These are phyloP conservation scores for Galerina sulciceps DNA, from an alignment of 768 basidiomycete genomes.

Conservation along the genomic window DNA sequence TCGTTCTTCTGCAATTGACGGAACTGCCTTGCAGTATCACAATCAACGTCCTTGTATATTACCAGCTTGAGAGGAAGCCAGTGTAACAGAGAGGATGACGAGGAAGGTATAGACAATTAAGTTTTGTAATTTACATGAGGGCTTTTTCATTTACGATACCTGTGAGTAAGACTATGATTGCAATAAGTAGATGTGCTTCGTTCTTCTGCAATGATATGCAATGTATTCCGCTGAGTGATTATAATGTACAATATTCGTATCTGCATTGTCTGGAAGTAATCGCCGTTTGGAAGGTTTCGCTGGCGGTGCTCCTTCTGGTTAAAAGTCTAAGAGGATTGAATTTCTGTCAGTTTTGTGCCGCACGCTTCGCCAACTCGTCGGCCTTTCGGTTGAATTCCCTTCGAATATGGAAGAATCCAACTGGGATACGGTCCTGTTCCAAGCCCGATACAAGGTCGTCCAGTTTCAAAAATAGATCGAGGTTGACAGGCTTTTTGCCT, in stretches of 20 bases:
- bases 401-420: conserved; percentile 28
- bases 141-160: not conserved
- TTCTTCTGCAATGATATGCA: too few relatives aligned
- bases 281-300: too few relatives aligned
- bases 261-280: too few relatives aligned
- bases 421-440: conserved; percentile 17
- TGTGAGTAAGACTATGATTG: not conserved
- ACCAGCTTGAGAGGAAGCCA: conserved; percentile 22
- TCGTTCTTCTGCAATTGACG: not conserved
- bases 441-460: conserved; percentile 16
- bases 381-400: not conserved
- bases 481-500: conserved; percentile 23
- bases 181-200: too few relatives aligned
- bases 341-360: too few relatives aligned
- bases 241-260: too few relatives aligned
- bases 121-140: not conserved
- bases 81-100: conserved; percentile 5
- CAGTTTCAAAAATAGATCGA: conserved; percentile 31
- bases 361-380: not conserved
- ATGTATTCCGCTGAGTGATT: too few relatives aligned
- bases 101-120: not conserved
- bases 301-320: too few relatives aligned
- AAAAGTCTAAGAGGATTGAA: too few relatives aligned
- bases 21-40: conserved; percentile 21
- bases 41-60: conserved; percentile 38